Evolutionary conservation across 495 filamentous ascomycete species (phyloP), one percentile per base, ranked within the genome.

Genomic region (Annulohypoxylon stygium): DNA sequence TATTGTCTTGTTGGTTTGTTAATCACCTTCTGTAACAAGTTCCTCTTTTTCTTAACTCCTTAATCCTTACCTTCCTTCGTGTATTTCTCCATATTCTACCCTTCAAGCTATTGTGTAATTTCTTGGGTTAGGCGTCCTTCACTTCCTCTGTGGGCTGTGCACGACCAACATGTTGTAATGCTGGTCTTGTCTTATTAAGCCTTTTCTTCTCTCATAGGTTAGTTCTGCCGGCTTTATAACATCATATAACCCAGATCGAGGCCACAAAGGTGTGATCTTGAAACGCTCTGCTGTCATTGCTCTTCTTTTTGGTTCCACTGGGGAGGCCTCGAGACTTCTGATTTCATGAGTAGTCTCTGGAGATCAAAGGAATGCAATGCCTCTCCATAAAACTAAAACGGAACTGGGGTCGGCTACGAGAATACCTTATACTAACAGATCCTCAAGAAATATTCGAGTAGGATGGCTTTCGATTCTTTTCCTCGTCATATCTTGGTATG

Each of bases 381-480:
- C 37, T 54, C 66, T 68, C 64, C 68, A 66, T 61, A 62, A 70
- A 53, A 65, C 12, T 39, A 60, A 48, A 75, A 41, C 67, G 60
- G n/a, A 71, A 69, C 34, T 64, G 73, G 73, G 68, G 67, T 64
- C 41, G 55, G 65, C 63, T 59, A 67, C 54, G 16, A 66, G 18
- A 62, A 70, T 11, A 51, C 37, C 63, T 37, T 65, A 75, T 75
- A 74, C 71, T 75, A 10, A 76, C 75, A 57, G n/a, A 55, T 62
- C 43, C 39, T 62, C 4, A 77, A 85, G 83, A 83, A 81, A 81
- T 78, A 75, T 61, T 67, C 72, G 59, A 69, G 76, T 80, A 85
- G 80, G 75, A 84, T 85, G 84, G 81, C 83, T 78, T 70, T 78
- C 70, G 74, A 68, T 79, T 78, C 79, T 71, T 70, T 77, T 33